Base-by-base conservation (phyloP, 208 protist genomes). In the Strigomonas culicis region DNA sequence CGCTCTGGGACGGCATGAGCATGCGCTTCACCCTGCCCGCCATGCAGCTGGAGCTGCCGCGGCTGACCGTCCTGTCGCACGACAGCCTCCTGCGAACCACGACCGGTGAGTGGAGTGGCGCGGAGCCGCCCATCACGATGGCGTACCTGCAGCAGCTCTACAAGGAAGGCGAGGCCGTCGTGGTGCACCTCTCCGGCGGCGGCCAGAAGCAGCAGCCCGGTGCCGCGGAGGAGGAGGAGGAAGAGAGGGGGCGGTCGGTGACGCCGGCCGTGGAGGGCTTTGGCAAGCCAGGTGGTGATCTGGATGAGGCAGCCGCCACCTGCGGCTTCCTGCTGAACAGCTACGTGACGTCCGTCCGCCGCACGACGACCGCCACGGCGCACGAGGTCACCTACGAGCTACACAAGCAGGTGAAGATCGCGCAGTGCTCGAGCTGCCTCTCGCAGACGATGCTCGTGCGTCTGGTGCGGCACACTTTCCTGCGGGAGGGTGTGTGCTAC, bases 21-120 rank as follows among this genome's bases (percentile, higher is more conserved):
- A 43, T 66, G 50, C 17, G 39, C 51, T 61, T 61, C 27, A 61
- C 57, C 25, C 57, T 61, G 22, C 57, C 36, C n/a, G 43, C 36
- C 36, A 61, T 50, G 36, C 28, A 2, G 21, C 59, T 64, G 28
- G 65, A 25, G 25, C 32, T 63, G n/a, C 59, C 67, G 17, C 57
- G 46, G 1, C 24, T 63, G 7, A 57, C 50, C 10, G 52, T 62
- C 19, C 25, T 65, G 4, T 56, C 46, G 21, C 67, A 66, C 31
- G 51, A 43, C 63, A n/a, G 51, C 13, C 53, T 57, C 8, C 61
- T 50, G 31, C 32, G 11, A n/a, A 66, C 24, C 7, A 36, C 22
- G 50, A 62, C 21, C 10, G 49, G 21, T 8, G 21, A 25, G 27
- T 1, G 21, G 49, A 53, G 49, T 11, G 43, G 21, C 4, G 59